Conservation (phyloP, 1,284 basidiomycete species). For the Meira miltonrushii region DNA sequence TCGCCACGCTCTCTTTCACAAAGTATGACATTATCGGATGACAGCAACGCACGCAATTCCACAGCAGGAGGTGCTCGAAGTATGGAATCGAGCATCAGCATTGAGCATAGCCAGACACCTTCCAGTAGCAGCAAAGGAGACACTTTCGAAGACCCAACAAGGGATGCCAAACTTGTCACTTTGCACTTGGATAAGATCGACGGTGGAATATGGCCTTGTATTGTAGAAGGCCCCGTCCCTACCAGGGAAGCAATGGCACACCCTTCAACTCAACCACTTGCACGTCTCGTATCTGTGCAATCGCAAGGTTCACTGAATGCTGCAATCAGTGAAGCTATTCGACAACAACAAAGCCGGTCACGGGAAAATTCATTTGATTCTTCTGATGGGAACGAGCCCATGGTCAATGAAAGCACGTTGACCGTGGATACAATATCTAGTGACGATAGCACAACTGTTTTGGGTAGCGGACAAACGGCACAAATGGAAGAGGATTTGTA, state of each 20-base stretch:
- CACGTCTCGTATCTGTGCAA: background rate
- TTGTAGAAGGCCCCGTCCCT: conserved; percentile 9
- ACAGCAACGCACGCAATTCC: background rate
- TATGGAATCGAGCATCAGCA: conserved; percentile 7
- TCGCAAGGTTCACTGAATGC: background rate
- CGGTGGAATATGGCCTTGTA: conserved; percentile 14
- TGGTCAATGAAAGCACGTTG: background rate
- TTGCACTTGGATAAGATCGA: conserved; percentile 11
- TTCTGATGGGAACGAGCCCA: background rate
- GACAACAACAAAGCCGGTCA: background rate
- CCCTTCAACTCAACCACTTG: background rate
- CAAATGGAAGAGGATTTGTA: conserved; percentile 18
- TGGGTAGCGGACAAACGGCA: background rate
- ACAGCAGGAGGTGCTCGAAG: background rate
- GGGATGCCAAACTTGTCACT: conserved; percentile 6
- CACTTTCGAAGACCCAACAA: background rate
- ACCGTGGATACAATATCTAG: conserved; percentile 6
- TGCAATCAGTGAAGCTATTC: conserved; percentile 6
- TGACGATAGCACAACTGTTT: conserved; percentile 14
- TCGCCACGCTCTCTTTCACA: background rate
- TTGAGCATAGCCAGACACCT: background rate
- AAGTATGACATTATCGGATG: conserved; percentile 1
- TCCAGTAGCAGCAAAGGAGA: conserved; percentile 5
- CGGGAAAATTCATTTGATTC: background rate
- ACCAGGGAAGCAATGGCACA: background rate